Evolutionary conservation across 345 rosid genomes (phyloP).

Genomic region (Populus nigra): DNA sequence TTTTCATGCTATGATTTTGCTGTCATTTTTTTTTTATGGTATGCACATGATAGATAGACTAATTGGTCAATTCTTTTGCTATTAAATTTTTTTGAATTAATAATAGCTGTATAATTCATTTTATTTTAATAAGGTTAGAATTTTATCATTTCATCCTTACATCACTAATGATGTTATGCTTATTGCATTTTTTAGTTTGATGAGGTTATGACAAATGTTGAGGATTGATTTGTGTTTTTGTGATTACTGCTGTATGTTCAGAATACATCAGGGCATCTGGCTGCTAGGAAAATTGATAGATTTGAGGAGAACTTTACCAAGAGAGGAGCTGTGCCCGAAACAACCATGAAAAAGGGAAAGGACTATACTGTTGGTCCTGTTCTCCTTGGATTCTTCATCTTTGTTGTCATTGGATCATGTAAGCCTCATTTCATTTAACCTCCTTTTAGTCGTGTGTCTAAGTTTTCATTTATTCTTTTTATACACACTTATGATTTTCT

Average conservation of each 20-base stretch:
- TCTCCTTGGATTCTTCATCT: conserved; percentile 84
- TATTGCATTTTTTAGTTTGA: not conserved
- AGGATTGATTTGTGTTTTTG: not conserved
- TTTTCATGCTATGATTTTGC: not conserved
- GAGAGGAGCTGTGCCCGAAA: conserved; percentile 86
- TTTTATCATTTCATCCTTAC: conserved; percentile 8
- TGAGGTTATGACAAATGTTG: not conserved
- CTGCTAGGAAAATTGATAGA: conserved; percentile 70
- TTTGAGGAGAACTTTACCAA: conserved; percentile 78
- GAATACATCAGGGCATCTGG: conserved; percentile 88
- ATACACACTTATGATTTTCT: not conserved
- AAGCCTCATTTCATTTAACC: conserved; percentile 18
- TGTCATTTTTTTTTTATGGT: not conserved
- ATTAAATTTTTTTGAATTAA: not conserved
- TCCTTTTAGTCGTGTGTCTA: not conserved
- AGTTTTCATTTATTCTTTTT: not conserved
- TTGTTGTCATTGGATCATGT: conserved; percentile 94
- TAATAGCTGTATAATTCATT: not conserved
- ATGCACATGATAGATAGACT: not conserved
- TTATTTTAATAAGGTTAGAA: not conserved
- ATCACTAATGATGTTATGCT: conserved; percentile 27
- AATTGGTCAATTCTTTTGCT: not conserved
- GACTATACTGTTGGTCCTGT: conserved; percentile 86
- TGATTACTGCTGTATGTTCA: conserved; percentile 22
- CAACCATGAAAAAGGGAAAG: conserved; percentile 70